A percentile compares a stretch with the other conserved stretches of the same genome.
Evolutionary conservation across 2,329 filamentous ascomycete genomes (phyloP).

Genomic region (Mollisiaceae sp.): DNA sequence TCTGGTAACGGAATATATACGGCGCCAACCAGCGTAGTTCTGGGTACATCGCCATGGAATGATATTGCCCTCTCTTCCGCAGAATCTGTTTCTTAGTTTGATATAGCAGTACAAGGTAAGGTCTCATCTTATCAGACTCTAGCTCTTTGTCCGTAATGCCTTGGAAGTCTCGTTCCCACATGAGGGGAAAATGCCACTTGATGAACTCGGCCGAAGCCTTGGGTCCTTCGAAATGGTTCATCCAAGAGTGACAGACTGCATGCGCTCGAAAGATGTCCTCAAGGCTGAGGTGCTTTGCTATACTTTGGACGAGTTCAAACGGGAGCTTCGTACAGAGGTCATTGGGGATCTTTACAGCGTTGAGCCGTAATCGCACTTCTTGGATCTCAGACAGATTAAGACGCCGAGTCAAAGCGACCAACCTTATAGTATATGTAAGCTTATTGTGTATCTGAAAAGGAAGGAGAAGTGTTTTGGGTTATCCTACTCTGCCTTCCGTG

Average conservation of each 20-base stretch:
- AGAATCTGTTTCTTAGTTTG: slow-evolving; percentile 4
- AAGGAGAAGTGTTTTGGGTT: background rate
- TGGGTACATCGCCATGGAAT: slow-evolving; percentile 17
- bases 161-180: slow-evolving; percentile 2
- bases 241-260: slow-evolving; percentile 35
- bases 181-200: slow-evolving; percentile 27
- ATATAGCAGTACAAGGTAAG: slow-evolving; percentile 18
- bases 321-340: slow-evolving; percentile 30
- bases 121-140: background rate
- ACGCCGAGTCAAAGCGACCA: slow-evolving; percentile 27
- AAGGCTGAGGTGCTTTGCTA: slow-evolving; percentile 32
- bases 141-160: background rate
- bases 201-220: slow-evolving; percentile 29
- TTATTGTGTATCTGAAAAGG: background rate
- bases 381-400: slow-evolving; percentile 29
- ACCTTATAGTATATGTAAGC: slow-evolving; percentile 22
- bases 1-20: slow-evolving; percentile 26
- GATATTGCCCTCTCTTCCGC: slow-evolving; percentile 18
- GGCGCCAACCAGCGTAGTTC: background rate
- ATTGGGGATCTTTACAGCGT: slow-evolving; percentile 20
- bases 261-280: slow-evolving; percentile 34
- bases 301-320: slow-evolving; percentile 30
- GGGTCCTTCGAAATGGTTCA: slow-evolving; percentile 26
- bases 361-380: slow-evolving; percentile 26
- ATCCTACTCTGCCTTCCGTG: background rate